Evolutionary conservation across 345 rosid species (phyloP).

Genomic region (Heritiera fomes): DNA sequence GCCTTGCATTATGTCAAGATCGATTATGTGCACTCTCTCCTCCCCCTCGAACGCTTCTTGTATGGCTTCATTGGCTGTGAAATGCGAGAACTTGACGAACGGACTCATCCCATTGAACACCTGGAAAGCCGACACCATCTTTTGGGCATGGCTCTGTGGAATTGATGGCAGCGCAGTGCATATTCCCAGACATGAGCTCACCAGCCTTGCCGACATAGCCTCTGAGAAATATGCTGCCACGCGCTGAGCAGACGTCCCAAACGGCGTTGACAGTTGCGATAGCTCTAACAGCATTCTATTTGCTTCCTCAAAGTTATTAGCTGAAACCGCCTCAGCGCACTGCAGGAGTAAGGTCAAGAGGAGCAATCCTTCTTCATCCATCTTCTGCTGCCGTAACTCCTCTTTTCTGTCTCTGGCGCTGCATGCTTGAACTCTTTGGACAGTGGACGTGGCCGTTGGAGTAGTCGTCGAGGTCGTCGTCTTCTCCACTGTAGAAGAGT

Average conservation of each 20-base stretch:
- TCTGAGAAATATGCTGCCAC: slow-evolving; percentile 99
- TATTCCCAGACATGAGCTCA: slow-evolving; percentile 84
- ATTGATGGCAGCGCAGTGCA: slow-evolving; percentile 70
- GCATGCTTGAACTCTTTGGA: slow-evolving; percentile 26
- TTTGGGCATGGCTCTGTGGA: slow-evolving; percentile 69
- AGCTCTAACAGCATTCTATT: slow-evolving; percentile 88
- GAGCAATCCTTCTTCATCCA: slow-evolving; percentile 89
- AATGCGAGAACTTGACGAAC: slow-evolving; percentile 94
- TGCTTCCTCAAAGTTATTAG: slow-evolving; percentile 84
- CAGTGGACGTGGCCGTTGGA: slow-evolving; percentile 26
- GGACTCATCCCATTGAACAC: slow-evolving; percentile 98
- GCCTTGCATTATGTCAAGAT: slow-evolving; percentile 97
- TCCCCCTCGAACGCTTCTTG: slow-evolving; percentile 97
- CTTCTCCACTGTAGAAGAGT: slow-evolving; percentile 52
- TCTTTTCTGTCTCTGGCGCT: slow-evolving; percentile 59
- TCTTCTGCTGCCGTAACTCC: slow-evolving; percentile 70
- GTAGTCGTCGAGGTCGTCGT: slow-evolving; percentile 29
- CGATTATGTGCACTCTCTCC: slow-evolving; percentile 91
- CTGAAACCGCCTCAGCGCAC: slow-evolving; percentile 97
- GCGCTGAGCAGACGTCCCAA: slow-evolving; percentile 93
- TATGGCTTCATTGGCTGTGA: slow-evolving; percentile 95
- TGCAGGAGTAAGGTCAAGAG: slow-evolving; percentile 85
- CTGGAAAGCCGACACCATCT: slow-evolving; percentile 94
- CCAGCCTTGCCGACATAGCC: slow-evolving; percentile 91
- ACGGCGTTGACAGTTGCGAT: slow-evolving; percentile 90